These are phyloP conservation scores for Lagenidium sp. DNA, from an alignment of 352 stramenopile genomes.

Conservation along the genomic window DNA sequence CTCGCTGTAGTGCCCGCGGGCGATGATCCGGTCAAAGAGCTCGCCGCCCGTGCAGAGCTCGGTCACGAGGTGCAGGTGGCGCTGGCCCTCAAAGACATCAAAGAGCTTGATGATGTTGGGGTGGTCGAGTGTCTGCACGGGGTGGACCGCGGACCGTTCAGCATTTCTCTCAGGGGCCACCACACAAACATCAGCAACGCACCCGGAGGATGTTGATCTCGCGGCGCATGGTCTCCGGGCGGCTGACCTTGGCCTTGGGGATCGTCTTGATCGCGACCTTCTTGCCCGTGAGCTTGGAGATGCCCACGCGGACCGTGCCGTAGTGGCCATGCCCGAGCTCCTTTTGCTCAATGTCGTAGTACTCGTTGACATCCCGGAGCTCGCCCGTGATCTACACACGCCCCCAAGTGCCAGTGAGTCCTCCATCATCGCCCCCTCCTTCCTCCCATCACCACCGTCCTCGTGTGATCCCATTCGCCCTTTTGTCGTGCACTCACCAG, in stretches of 20 bases:
- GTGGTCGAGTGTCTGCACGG: conserved; percentile 79
- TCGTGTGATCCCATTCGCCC: not conserved
- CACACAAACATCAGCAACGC: no score
- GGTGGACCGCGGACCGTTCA: no score
- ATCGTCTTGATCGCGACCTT: conserved; percentile 99
- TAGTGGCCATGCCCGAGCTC: conserved; percentile 92
- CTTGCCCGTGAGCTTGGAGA: conserved; percentile 88
- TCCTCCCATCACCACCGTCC: not conserved
- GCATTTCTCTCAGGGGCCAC: no score
- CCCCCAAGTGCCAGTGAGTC: no score
- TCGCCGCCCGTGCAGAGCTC: conserved; percentile 98
- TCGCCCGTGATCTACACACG: conserved; percentile 67
- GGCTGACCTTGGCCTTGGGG: conserved; percentile 93
- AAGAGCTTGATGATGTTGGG: conserved; percentile 98
- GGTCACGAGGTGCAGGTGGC: conserved; percentile 96
- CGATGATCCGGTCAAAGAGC: conserved; percentile 91
- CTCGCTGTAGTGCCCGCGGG: conserved; percentile 94
- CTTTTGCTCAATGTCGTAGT: conserved; percentile 86
- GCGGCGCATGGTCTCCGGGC: conserved; percentile 93
- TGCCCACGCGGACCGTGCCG: conserved; percentile 94
- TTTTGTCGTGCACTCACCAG: conserved; percentile 23
- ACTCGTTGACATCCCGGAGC: conserved; percentile 75
- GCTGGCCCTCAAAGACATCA: conserved; percentile 96
- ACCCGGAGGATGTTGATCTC: conserved; percentile 89
- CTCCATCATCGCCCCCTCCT: no score